These are phyloP conservation scores for Ambrosia hybrid DNA, from an alignment of 140 eudicot species.

Conservation along the genomic window DNA sequence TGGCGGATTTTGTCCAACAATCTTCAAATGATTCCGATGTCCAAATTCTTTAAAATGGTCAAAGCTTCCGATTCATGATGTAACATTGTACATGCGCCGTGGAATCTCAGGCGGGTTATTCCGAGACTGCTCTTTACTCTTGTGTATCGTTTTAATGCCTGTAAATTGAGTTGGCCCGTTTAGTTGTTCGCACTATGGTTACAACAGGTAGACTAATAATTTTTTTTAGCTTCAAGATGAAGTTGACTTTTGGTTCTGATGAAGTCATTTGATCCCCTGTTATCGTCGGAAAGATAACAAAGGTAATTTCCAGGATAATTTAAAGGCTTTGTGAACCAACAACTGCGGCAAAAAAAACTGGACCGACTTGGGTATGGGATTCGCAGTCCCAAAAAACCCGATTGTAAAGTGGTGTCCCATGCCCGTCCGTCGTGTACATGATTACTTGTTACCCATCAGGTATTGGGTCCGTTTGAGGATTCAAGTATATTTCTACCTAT, in stretches of 20 bases:
- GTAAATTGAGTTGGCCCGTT: slow-evolving; percentile 35
- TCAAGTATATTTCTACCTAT: too few species aligned
- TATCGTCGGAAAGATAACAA: not conserved
- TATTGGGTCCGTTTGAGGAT: too few species aligned
- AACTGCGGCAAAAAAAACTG: too few species aligned
- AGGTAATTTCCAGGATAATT: not conserved
- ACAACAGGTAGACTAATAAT: slow-evolving; percentile 31
- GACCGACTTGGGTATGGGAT: too few species aligned
- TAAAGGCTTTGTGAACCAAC: too few species aligned
- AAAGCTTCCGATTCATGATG: slow-evolving; percentile 18
- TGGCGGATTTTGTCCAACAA: slow-evolving; percentile 70
- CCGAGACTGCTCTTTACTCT: slow-evolving; percentile 20
- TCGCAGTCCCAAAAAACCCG: too few species aligned
- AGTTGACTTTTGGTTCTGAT: slow-evolving; percentile 4
- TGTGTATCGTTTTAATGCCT: slow-evolving; percentile 29
- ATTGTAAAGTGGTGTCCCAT: too few species aligned
- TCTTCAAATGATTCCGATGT: slow-evolving; percentile 42
- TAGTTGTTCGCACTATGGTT: slow-evolving; percentile 15
- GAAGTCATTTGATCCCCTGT: slow-evolving; percentile 2
- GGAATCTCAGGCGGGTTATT: slow-evolving; percentile 24
- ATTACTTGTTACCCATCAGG: too few species aligned
- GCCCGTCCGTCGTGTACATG: too few species aligned
- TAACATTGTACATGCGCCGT: slow-evolving; percentile 33
- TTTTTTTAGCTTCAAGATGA: slow-evolving; percentile 18
- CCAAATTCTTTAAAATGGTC: slow-evolving; percentile 37